Conservation (phyloP, 2,329 filamentous ascomycete species). For the Fusarium albosuccineum region DNA sequence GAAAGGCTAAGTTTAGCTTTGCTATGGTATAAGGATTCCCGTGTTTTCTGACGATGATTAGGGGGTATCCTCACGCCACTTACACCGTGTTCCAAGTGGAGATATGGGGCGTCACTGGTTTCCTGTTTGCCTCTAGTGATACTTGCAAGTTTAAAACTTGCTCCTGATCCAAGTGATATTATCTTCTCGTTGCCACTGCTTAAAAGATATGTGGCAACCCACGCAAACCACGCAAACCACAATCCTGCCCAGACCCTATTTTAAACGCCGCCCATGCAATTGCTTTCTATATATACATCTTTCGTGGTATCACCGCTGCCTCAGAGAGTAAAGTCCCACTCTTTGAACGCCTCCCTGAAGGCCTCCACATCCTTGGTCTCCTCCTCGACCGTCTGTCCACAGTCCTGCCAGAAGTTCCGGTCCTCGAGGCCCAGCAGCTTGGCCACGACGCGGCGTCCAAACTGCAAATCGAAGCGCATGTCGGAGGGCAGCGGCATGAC, state of each 20-base stretch:
- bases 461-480: conserved; percentile 89
- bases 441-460: conserved; percentile 86
- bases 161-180: not conserved
- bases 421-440: conserved; percentile 86
- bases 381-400: conserved; percentile 80
- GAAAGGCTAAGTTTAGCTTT: too few species aligned
- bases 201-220: too few species aligned
- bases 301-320: not conserved
- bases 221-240: conserved; percentile 9
- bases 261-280: conserved; percentile 40
- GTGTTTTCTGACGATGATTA: too few species aligned
- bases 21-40: too few species aligned
- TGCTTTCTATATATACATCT: conserved; percentile 10
- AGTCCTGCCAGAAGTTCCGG: conserved; percentile 87
- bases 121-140: too few species aligned
- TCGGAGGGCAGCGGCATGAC: conserved; percentile 79
- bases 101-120: too few species aligned
- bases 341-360: conserved; percentile 85
- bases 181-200: not conserved
- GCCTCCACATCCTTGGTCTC: conserved; percentile 82
- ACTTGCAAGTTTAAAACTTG: too few species aligned
- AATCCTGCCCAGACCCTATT: conserved; percentile 7
- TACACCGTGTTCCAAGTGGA: too few species aligned
- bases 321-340: conserved; percentile 82
- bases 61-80: too few species aligned